These are phyloP conservation scores for Aspergillus arachidicola DNA, from an alignment of 2,329 filamentous ascomycete genomes.

Conservation along the genomic window DNA sequence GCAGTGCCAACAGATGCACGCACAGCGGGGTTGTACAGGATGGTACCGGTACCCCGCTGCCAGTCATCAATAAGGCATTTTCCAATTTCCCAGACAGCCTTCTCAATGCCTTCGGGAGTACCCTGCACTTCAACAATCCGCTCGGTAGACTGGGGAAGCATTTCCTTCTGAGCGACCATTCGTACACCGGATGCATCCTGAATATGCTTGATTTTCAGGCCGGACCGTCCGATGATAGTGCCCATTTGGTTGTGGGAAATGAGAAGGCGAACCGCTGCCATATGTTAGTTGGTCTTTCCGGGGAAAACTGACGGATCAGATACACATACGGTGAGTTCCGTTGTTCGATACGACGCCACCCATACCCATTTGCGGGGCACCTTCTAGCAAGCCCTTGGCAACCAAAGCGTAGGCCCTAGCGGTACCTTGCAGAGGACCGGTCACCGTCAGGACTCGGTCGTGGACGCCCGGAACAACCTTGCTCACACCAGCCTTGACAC, in stretches of 20 bases:
- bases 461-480: constrained; percentile 98
- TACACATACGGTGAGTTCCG: constrained; percentile 88
- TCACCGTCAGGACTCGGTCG: constrained; percentile 94
- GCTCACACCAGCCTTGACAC: constrained; percentile 96
- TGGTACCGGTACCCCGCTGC: constrained; percentile 94
- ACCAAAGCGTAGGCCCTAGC: constrained; percentile 93
- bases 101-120: constrained; percentile 91
- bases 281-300: constrained; percentile 18
- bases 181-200: constrained; percentile 95
- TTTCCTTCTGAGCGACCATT: constrained; percentile 99
- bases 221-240: constrained; percentile 95
- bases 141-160: constrained; percentile 98
- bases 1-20: constrained; percentile 72
- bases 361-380: constrained; percentile 94
- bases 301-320: neutral
- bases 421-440: constrained; percentile 83
- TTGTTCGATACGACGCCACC: constrained; percentile 83
- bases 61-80: constrained; percentile 98
- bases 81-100: constrained; percentile 97
- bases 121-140: constrained; percentile 97
- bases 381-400: constrained; percentile 86
- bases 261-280: constrained; percentile 86
- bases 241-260: constrained; percentile 99
- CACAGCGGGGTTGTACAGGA: constrained; percentile 95
- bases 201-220: constrained; percentile 99